These are phyloP conservation scores for Fomitopsis serialis DNA, from an alignment of 768 basidiomycete species.

Conservation along the genomic window DNA sequence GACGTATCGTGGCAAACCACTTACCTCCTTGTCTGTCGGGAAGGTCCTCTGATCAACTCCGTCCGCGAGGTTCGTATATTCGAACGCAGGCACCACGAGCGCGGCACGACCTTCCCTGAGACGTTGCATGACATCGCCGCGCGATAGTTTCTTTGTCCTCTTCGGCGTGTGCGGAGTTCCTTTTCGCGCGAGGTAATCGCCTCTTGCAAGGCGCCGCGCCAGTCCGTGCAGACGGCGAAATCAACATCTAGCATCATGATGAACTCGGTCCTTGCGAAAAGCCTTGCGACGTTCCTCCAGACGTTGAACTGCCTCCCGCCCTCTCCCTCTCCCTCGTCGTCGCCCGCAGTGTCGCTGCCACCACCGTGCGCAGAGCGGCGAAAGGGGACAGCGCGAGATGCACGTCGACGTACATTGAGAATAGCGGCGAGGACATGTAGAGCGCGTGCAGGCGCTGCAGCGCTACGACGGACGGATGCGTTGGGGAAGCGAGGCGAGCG, in stretches of 20 bases:
- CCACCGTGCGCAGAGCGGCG: conserved; percentile 4
- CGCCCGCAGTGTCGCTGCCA: not conserved
- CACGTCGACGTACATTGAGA: conserved; percentile 72
- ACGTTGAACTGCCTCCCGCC: conserved; percentile 80
- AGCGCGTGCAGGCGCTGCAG: conserved; percentile 61
- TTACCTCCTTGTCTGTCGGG: conserved; percentile 65
- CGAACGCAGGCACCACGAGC: conserved; percentile 83
- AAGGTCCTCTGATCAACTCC: conserved; percentile 55
- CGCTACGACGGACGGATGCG: conserved; percentile 30
- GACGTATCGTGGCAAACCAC: too few species aligned
- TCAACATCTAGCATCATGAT: conserved; percentile 93
- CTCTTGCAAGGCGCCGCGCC: conserved; percentile 50
- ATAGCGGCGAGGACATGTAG: conserved; percentile 59
- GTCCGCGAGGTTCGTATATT: conserved; percentile 62
- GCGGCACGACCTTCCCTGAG: conserved; percentile 60
- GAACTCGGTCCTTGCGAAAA: conserved; percentile 78
- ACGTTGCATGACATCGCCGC: conserved; percentile 26
- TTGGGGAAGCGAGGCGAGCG: conserved; percentile 29
- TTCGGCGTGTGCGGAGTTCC: conserved; percentile 3
- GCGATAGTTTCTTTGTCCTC: not conserved
- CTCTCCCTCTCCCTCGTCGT: conserved; percentile 14
- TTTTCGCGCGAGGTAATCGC: conserved; percentile 23
- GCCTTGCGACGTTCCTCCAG: conserved; percentile 82
- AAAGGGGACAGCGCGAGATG: conserved; percentile 82
- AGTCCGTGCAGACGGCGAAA: conserved; percentile 81